Evolutionary conservation across 768 basidiomycete genomes (phyloP), one percentile per base, ranked within the genome.

Genomic region (Lentinula raphanica): DNA sequence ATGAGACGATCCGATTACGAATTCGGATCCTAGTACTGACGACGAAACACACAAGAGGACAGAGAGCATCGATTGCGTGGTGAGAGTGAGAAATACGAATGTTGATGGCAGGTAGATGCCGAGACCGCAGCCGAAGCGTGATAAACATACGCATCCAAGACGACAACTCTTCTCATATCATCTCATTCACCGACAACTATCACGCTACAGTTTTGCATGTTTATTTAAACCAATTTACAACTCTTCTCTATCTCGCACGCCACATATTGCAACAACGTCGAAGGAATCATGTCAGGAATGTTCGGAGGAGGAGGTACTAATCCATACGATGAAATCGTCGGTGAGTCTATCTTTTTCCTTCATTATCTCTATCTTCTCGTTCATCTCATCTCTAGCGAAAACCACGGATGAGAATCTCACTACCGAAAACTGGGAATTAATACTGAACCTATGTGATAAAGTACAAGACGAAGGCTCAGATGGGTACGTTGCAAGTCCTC

Each of bases 371-470:
- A 27, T 19, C 23, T 61, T 44, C 42, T 42, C 29, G 15, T 7
- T 57, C 36, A 19, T 17, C 54, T 7, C 7, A 35, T 53, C 27
- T 32, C 23, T 72, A 97, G 95, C 73, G 65, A 96, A 97, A 74
- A 90, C 96, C 32, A 99, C 97, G n/a, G 93, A 95, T 70, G 97
- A 98, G 82, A 94, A 94, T 70, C 77, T 95, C 59, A 95, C 95
- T 0, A 79, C 81, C 56, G 96, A 97, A 75, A 92, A 97, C 72
- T 99, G 97, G 97, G 94, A 94, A 68, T 77, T 94, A 59, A 92
- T 95, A 61, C 69, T 98, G 49, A 93, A 90, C 65, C 72, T 98
- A n/a, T 97, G 94, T 65, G 97, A 99, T 76, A 97, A 97, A 73
- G 94, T 99, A 5, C 78, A 80, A 29, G 94, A 94, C 12, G 96